Percentiles rank a stretch among this genome's conserved stretches.
Conservation (phyloP, 306 rosid species). For the Sicyos edulis region DNA sequence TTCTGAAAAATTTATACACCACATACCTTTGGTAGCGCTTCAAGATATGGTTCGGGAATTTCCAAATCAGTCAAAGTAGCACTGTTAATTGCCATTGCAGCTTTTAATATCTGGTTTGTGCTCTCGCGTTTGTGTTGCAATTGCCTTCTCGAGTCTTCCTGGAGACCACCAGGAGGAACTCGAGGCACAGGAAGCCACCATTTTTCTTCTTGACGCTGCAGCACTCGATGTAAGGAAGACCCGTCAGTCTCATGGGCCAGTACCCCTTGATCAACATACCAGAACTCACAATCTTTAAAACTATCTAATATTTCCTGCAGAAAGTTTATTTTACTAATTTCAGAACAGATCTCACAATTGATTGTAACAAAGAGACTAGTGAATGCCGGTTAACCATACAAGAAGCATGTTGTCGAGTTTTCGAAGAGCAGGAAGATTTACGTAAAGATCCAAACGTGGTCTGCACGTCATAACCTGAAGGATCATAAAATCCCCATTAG, state of each 20-base stretch:
- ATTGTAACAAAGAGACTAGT: conserved; percentile 9
- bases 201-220: conserved; percentile 85
- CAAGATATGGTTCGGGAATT: conserved; percentile 76
- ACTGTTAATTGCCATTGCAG: conserved; percentile 83
- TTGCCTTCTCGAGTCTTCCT: conserved; percentile 57
- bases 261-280: conserved; percentile 95
- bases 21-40: conserved; percentile 80
- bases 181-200: conserved; percentile 99
- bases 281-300: conserved; percentile 65
- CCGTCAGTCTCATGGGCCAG: conserved; percentile 56
- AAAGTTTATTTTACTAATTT: conserved; percentile 12
- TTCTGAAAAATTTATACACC: background rate
- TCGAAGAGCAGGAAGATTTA: conserved; percentile 84
- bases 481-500: conserved; percentile 6
- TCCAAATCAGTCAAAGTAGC: conserved; percentile 74
- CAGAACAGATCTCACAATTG: conserved; percentile 20
- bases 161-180: conserved; percentile 79
- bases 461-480: conserved; percentile 85
- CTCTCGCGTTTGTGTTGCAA: conserved; percentile 85
- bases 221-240: conserved; percentile 54
- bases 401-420: conserved; percentile 97
- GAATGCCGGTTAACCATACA: conserved; percentile 44
- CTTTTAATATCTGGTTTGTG: conserved; percentile 80
- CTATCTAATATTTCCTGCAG: conserved; percentile 75
- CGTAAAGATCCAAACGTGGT: conserved; percentile 83